Evolutionary conservation across 2,329 filamentous ascomycete genomes (phyloP), one percentile per base, ranked within the genome.

Genomic region (Cladorrhinum sp.): DNA sequence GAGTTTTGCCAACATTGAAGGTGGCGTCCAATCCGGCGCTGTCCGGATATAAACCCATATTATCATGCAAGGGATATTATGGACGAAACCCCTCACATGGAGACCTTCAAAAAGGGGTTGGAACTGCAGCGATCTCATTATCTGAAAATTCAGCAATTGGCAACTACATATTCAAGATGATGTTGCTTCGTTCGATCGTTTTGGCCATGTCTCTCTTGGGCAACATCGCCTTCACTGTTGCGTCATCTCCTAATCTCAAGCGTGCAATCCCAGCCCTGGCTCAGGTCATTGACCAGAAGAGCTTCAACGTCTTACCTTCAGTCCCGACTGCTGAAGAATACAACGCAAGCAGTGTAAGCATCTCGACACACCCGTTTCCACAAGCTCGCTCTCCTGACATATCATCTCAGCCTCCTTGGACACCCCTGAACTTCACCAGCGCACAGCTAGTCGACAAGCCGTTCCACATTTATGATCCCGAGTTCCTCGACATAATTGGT

Each of bases 401-500:
- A 2, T 4, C 20, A n/a, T 20, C 9, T n/a, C 54, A 64, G 62
- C 7, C 59, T 7, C 62, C 62, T 21, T 64, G 62, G 62, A 28
- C 51, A 9, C 62, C 62, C 6, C 49, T 33, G 9, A 62, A 60
- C 57, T 52, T 58, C 48, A 64, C 62, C 48, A 36, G n/a, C 30
- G 52, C 36, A 24, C 49, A 36, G 2, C 72, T 80, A 1, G 59
- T 62, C 1, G 73, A 71, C 23, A 75, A 70, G 64, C 77, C 77
- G 1, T 80, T 80, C 62, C 78, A 80, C 59, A 70, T 82, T 59
- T 85, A 82, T 64, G 78, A 84, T 53, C 69, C 76, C 0, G 79
- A 79, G 18, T 85, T 85, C 59, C 73, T 75, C 55, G 71, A 78
- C 28, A 73, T 85, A 7, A 76, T 85, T 21, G 82, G 82, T 3